Evolutionary conservation across 495 filamentous ascomycete species (phyloP), one percentile per base, ranked within the genome.

Genomic region (Podospora fimiseda): DNA sequence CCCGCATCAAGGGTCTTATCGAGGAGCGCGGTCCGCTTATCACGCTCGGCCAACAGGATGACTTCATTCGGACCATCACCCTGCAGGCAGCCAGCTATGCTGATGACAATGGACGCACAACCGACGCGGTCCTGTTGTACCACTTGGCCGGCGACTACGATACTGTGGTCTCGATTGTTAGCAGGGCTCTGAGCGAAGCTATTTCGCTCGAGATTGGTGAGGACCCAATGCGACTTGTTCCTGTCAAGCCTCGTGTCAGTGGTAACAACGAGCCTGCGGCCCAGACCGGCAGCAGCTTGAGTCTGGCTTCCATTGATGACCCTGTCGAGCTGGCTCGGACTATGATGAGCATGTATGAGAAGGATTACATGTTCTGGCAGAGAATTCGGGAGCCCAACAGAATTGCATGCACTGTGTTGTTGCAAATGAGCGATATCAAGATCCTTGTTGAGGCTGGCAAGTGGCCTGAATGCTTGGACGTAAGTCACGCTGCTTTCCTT

Each of bases 61-160:
- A 94, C 51, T 94, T 96, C 67, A 75, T 97, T 56, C 83, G 81
- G 57, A 82, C 82, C 40, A 89, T 99, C 62, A 96, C 90, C 2
- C 74, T 88, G 37, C 88, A 95, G 67, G 93, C 93, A 27, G 93
- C 93, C 30, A 83, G 80, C 48, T 85, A 90, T 51, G 93, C 93
- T 4, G 91, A 97, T 56, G 94, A 97, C 60, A 94, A 89, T 66
- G 92, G 94, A 30, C 79, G 94, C 36, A 86, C 84, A 1, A 89
- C 89, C 6, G 93, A 99, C 67, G 90, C 94, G 1, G 92, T 96
- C 4, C 76, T 99, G 43, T 73, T 99, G 37, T 96, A 93, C 63
- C 91, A 97, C 66, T 79, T 99, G 33, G 91, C 92, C 0, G 88
- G 88, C 60, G 89, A 99, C 61, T 97, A 94, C 64, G 90, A 97